Evolutionary conservation across 2,329 filamentous ascomycete species (phyloP), one percentile per base, ranked within the genome.

Genomic region (Tolypocladium guangdongense): DNA sequence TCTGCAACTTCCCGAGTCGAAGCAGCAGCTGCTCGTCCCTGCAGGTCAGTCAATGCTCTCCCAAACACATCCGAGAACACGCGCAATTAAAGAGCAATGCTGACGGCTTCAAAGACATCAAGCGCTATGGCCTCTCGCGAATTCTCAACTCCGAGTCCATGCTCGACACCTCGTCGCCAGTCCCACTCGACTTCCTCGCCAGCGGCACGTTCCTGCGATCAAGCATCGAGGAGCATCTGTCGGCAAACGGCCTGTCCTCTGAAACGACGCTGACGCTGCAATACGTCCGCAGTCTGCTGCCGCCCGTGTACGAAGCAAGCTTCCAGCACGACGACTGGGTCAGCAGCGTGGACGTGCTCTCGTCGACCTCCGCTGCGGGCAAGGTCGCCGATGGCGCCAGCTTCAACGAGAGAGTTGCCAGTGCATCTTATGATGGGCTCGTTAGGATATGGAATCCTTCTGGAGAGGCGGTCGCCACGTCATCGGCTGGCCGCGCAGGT

Each of bases 251-350:
- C 50, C 84, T 97, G 56, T 96, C 90, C 22, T 82, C 90, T 43
- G 93, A 99, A 74, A 87, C 86, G 5, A 92, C 87, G 4, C 74
- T 99, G 51, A 87, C 86, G 37, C 80, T 99, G 54, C 91, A 97
- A 74, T 99, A 97, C 71, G 90, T 96, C 37, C 86, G 90, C 63
- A 93, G 90, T 58, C 75, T 96, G 61, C 83, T 96, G 56, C 93
- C 93, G 8, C 93, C 93, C 20, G 78, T 88, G 37, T 92, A 93
- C 68, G 84, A 95, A 61, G 87, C 90, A 14, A 93, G 88, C 65
- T 99, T 96, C 68, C 86, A 96, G 73, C 92, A 99, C 68, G 91
- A 99, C 65, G 93, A 97, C 69, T 99, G 93, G 93, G 88, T 99
- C 49, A 89, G 88, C 66, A 81, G 82, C 30, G 83, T 97, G 30